These are phyloP conservation scores for Cadophora luteo-olivacea DNA, from an alignment of 2,329 filamentous ascomycete species.

Conservation along the genomic window DNA sequence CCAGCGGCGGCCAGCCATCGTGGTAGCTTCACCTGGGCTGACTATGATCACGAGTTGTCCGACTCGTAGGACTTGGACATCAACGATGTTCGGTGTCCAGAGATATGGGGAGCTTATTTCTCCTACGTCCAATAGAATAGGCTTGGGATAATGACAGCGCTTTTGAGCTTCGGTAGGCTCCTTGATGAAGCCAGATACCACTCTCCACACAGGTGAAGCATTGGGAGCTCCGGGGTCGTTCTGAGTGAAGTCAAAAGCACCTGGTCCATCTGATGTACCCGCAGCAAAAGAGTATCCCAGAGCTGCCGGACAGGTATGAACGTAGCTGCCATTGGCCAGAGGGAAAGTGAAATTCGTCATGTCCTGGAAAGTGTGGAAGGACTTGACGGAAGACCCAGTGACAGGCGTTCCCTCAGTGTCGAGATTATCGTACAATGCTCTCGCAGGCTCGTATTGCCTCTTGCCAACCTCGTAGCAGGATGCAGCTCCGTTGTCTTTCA, in stretches of 20 bases:
- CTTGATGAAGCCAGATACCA: slow-evolving; percentile 76
- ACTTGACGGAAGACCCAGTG: slow-evolving; percentile 71
- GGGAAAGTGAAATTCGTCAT: slow-evolving; percentile 78
- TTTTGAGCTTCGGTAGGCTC: slow-evolving; percentile 72
- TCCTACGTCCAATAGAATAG: slow-evolving; percentile 87
- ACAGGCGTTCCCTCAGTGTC: slow-evolving; percentile 53
- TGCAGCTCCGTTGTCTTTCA: slow-evolving; percentile 73
- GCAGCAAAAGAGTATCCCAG: slow-evolving; percentile 93
- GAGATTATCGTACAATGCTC: slow-evolving; percentile 63
- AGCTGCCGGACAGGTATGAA: slow-evolving; percentile 82
- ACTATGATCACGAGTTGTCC: slow-evolving; percentile 86
- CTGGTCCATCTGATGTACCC: slow-evolving; percentile 90
- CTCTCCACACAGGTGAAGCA: slow-evolving; percentile 71
- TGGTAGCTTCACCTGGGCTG: slow-evolving; percentile 86
- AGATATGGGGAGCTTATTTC: slow-evolving; percentile 78
- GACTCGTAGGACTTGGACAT: slow-evolving; percentile 84
- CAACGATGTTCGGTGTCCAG: slow-evolving; percentile 92
- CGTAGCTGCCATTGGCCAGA: slow-evolving; percentile 73
- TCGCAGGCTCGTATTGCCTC: slow-evolving; percentile 71
- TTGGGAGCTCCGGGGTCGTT: slow-evolving; percentile 77
- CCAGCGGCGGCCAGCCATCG: slow-evolving; percentile 92
- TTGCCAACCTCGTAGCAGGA: slow-evolving; percentile 79
- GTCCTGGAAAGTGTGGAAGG: slow-evolving; percentile 86
- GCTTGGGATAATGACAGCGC: slow-evolving; percentile 80
- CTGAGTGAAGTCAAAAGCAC: slow-evolving; percentile 92